Evolutionary conservation across 2,329 filamentous ascomycete species (phyloP).

Genomic region (Cladosporium colombiae): DNA sequence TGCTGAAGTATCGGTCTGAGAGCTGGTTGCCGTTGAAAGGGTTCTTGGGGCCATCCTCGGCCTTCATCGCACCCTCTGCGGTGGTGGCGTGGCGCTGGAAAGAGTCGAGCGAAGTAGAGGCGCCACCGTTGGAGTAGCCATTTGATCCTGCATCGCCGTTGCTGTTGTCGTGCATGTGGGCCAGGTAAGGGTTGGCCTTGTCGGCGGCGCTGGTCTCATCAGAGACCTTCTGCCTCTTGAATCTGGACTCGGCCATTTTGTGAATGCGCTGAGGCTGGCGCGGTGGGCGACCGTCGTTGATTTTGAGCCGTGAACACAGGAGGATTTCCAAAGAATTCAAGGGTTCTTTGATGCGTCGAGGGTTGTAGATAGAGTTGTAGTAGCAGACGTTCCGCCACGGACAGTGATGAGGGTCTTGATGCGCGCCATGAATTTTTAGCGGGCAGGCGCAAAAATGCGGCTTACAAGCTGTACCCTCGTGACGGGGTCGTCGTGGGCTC

Average conservation of each 20-base stretch:
- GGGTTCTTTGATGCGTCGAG: background rate
- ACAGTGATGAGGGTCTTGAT: background rate
- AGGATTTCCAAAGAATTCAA: background rate
- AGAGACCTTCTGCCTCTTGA: constrained; percentile 56
- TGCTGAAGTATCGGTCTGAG: constrained; percentile 84
- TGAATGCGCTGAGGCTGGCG: constrained; percentile 8
- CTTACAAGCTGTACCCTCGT: constrained; percentile 1
- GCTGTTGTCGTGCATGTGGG: constrained; percentile 73
- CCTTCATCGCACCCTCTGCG: constrained; percentile 67
- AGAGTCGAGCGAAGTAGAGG: constrained; percentile 51
- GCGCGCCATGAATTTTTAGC: constrained; percentile 15
- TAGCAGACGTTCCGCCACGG: constrained; percentile 14
- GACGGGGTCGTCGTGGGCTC: constrained; percentile 2
- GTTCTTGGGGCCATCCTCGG: constrained; percentile 80
- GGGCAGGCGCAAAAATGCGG: constrained; percentile 7
- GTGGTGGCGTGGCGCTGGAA: constrained; percentile 82
- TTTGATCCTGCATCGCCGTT: constrained; percentile 38
- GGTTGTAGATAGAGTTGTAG: constrained; percentile 4
- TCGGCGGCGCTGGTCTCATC: constrained; percentile 58
- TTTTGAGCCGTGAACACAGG: background rate
- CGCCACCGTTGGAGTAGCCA: constrained; percentile 33
- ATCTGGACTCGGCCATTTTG: constrained; percentile 23
- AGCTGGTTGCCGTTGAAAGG: constrained; percentile 79
- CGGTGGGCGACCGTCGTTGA: background rate
- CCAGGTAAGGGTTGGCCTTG: constrained; percentile 80